Evolutionary conservation across 2,329 filamentous ascomycete genomes (phyloP), one percentile per base, ranked within the genome.

Genomic region (Aspergillus quadricinctus): DNA sequence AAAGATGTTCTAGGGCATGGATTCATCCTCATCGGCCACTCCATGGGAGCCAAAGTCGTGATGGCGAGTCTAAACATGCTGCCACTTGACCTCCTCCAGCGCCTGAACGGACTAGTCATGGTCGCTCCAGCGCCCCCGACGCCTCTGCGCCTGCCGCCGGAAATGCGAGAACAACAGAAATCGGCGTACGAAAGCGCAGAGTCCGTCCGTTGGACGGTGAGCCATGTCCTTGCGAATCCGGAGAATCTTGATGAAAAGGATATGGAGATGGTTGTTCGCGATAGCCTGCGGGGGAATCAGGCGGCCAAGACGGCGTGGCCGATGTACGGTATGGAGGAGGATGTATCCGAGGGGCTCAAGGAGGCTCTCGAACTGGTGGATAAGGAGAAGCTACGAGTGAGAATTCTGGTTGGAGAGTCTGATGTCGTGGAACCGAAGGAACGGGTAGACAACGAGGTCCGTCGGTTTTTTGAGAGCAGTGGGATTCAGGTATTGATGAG

Each of bases 31-130:
- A 55, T 75, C 40, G 72, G 72, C 2, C 70, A 76, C 58, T 75
- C 72, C 0, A 77, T 77, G 74, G 74, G 75, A 3, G 74, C 67
- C 17, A 76, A 77, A 52, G 69, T 76, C 2, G 67, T 69, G 0
- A 64, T 74, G 21, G 60, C 61, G 1, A 57, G 57, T 10, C 49
- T 64, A 1, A 48, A 49, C 0, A 10, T 4, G 2, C 53, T 65
- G 0, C 19, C 57, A 0, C 4, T 21, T 1, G n/a, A 53, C 27
- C 54, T 63, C 1, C 52, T 63, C 1, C 5, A 19, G 9, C 29
- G 50, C 0, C 17, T 74, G 0, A 62, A 59, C 28, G 69, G 78
- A 54, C 17, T 75, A 3, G 62, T 75, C 0, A 60, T 76, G 1
- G 54, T 75, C 10, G 68, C 69, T 1, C 72, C 75, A 0, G 69